These are phyloP conservation scores for Artemisia annua DNA, from an alignment of 129 eudicot genomes.

Conservation along the genomic window DNA sequence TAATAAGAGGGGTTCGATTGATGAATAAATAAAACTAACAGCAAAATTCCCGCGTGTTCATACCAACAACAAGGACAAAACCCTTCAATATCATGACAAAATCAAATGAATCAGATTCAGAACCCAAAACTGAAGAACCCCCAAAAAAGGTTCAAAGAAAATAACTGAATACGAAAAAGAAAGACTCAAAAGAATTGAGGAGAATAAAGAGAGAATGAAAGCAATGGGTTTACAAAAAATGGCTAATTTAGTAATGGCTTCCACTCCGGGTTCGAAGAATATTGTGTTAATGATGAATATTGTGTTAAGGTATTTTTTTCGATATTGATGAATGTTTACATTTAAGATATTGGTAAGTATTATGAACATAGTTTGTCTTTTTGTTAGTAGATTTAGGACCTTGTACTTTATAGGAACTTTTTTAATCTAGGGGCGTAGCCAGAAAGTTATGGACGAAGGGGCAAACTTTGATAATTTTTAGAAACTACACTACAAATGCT, in stretches of 20 bases:
- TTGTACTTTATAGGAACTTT: too few relatives aligned
- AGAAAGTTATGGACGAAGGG: too few relatives aligned
- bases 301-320: slow-evolving; percentile 25
- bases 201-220: slow-evolving; percentile 82
- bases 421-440: too few relatives aligned
- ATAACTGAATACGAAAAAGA: slow-evolving; percentile 69
- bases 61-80: background rate
- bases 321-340: too few relatives aligned
- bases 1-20: too few relatives aligned
- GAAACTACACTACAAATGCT: too few relatives aligned
- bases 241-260: slow-evolving; percentile 56
- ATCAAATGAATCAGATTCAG: slow-evolving; percentile 38
- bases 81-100: slow-evolving; percentile 23
- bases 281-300: slow-evolving; percentile 25
- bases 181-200: slow-evolving; percentile 75
- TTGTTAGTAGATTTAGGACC: too few relatives aligned
- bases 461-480: too few relatives aligned
- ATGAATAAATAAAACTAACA: too few relatives aligned
- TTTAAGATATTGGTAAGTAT: too few relatives aligned
- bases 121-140: slow-evolving; percentile 35
- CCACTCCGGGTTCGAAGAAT: slow-evolving; percentile 27
- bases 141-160: slow-evolving; percentile 25
- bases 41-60: too few relatives aligned
- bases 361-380: too few relatives aligned
- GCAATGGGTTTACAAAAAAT: slow-evolving; percentile 74